phyloP scores from a whole-genome alignment of 1,139 yeast genomes.

The Taphrina flavorubra region DNA sequence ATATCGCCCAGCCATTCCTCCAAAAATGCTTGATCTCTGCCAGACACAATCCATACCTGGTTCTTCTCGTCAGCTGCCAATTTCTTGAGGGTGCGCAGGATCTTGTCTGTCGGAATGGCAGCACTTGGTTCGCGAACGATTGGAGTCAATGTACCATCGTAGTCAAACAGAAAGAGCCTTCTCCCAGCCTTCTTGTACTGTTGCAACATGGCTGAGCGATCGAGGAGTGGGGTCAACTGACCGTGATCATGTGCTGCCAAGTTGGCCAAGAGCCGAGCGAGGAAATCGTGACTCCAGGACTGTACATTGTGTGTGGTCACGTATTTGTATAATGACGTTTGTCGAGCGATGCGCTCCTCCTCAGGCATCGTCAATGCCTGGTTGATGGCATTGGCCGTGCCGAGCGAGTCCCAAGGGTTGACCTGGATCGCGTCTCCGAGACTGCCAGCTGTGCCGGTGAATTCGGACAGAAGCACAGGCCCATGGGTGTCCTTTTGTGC shows the following conservation, averaged over 20 bases:
- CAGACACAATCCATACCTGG: constrained; percentile 93
- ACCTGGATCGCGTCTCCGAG: constrained; percentile 80
- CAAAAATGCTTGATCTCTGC: constrained; percentile 89
- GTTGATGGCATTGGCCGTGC: constrained; percentile 83
- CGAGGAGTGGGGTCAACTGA: constrained; percentile 82
- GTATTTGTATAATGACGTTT: constrained; percentile 63
- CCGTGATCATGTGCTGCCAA: constrained; percentile 55
- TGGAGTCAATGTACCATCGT: constrained; percentile 96
- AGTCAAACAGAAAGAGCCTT: constrained; percentile 86
- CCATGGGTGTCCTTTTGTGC: constrained; percentile 72
- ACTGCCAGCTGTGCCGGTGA: constrained; percentile 87
- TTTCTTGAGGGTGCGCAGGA: constrained; percentile 64
- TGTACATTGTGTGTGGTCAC: constrained; percentile 79
- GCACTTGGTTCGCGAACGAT: constrained; percentile 98
- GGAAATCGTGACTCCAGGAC: constrained; percentile 73
- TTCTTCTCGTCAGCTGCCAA: constrained; percentile 79
- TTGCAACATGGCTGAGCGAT: constrained; percentile 67
- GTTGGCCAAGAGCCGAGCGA: constrained; percentile 62
- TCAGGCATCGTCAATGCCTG: constrained; percentile 64
- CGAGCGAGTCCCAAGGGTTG: constrained; percentile 96
- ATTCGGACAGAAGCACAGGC: constrained; percentile 86
- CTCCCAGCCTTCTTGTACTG: constrained; percentile 64
- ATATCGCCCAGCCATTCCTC: constrained; percentile 82
- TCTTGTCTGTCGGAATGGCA: constrained; percentile 85
- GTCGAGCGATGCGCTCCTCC: constrained; percentile 49